These are phyloP conservation scores for Penicillium sp. DNA, from an alignment of 2,329 filamentous ascomycete genomes.

Conservation along the genomic window DNA sequence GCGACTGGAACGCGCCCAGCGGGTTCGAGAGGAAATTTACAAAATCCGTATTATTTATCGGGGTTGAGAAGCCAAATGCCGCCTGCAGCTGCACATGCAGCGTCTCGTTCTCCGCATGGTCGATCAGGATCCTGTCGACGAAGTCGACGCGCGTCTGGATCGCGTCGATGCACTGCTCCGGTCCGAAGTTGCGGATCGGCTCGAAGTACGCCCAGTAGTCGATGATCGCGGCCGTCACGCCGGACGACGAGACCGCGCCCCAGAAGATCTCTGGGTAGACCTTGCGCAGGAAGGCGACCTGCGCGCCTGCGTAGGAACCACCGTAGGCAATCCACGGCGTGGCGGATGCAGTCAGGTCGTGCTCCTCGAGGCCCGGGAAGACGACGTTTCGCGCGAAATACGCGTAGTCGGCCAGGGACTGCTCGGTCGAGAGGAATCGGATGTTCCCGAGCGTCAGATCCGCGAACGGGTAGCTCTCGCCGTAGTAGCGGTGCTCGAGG, in stretches of 20 bases:
- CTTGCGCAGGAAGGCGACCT: slow-evolving; percentile 76
- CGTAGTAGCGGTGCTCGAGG: slow-evolving; percentile 88
- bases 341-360: slow-evolving; percentile 67
- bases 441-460: slow-evolving; percentile 72
- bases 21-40: slow-evolving; percentile 46
- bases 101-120: slow-evolving; percentile 49
- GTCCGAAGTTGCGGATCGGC: slow-evolving; percentile 61
- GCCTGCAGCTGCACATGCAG: slow-evolving; percentile 56
- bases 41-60: slow-evolving; percentile 22
- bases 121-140: slow-evolving; percentile 62
- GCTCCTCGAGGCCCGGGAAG: slow-evolving; percentile 71
- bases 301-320: slow-evolving; percentile 81
- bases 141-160: slow-evolving; percentile 66
- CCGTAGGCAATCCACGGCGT: slow-evolving; percentile 81
- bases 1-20: slow-evolving; percentile 58
- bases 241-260: slow-evolving; percentile 79
- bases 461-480: slow-evolving; percentile 70
- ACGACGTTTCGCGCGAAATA: slow-evolving; percentile 78
- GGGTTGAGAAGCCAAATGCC: slow-evolving; percentile 53
- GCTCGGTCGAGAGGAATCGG: slow-evolving; percentile 82
- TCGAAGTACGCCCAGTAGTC: slow-evolving; percentile 74
- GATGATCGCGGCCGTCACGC: slow-evolving; percentile 75
- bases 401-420: slow-evolving; percentile 78
- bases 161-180: slow-evolving; percentile 66
- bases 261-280: slow-evolving; percentile 79